Conservation (phyloP, 2,329 filamentous ascomycete genomes). For the Aureobasidium uvarum region DNA sequence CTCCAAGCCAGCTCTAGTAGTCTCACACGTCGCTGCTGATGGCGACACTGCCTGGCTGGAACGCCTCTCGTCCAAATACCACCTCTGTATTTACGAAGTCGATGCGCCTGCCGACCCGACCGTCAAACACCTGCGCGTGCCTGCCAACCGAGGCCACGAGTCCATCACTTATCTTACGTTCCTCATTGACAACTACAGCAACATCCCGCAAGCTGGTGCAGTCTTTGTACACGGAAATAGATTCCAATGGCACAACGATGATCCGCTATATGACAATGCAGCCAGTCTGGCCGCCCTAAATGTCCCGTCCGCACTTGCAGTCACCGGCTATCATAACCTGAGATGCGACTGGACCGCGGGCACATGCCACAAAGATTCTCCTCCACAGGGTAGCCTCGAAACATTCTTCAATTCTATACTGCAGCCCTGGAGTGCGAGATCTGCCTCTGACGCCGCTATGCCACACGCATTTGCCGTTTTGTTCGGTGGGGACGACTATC, state of each 20-base stretch:
- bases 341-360: slow-evolving; percentile 53
- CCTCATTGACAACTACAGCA: slow-evolving; percentile 59
- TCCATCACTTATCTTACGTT: slow-evolving; percentile 61
- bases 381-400: slow-evolving; percentile 31
- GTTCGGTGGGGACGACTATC: slow-evolving; percentile 26
- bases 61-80: slow-evolving; percentile 42
- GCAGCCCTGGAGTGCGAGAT: slow-evolving; percentile 27
- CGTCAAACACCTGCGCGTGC: slow-evolving; percentile 43
- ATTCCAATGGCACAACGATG: slow-evolving; percentile 57
- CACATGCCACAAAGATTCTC: slow-evolving; percentile 37
- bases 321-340: slow-evolving; percentile 50
- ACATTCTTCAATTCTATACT: slow-evolving; percentile 44
- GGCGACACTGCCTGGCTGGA: slow-evolving; percentile 47
- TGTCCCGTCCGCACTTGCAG: slow-evolving; percentile 41
- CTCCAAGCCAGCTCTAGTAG: slow-evolving; percentile 48
- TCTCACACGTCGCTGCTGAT: slow-evolving; percentile 45
- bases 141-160: slow-evolving; percentile 58
- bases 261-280: slow-evolving; percentile 49
- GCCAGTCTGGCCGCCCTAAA: slow-evolving; percentile 44
- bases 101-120: slow-evolving; percentile 39
- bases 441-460: slow-evolving; percentile 41
- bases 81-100: slow-evolving; percentile 49
- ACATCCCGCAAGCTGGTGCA: slow-evolving; percentile 53
- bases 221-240: slow-evolving; percentile 62
- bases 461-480: slow-evolving; percentile 53